Conservation (phyloP, 306 rosid genomes). For the Castanea mollissima region DNA sequence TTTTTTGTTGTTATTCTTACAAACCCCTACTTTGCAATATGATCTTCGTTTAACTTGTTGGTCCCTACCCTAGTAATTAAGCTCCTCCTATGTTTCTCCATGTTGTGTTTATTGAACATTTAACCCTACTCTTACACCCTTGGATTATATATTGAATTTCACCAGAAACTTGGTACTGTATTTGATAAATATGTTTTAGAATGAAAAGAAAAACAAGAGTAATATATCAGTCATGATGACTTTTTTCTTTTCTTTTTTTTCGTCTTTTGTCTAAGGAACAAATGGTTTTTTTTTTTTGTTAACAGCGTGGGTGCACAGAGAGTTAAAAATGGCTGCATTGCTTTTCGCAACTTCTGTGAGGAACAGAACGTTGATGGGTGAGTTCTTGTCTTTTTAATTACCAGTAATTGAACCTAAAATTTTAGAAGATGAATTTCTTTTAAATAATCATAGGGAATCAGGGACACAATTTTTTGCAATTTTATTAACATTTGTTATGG, state of each 20-base stretch:
- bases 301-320: slow-evolving; percentile 90
- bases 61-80: neutral
- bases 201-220: slow-evolving; percentile 4
- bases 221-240: neutral
- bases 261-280: slow-evolving; percentile 14
- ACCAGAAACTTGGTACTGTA: slow-evolving; percentile 1
- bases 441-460: too few species aligned
- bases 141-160: neutral
- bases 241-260: neutral
- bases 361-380: slow-evolving; percentile 79
- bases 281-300: slow-evolving; percentile 16
- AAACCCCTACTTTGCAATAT: neutral
- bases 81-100: neutral
- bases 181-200: neutral
- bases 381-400: slow-evolving; percentile 35
- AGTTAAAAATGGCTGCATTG: slow-evolving; percentile 79
- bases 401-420: neutral
- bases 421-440: neutral
- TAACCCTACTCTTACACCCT: neutral
- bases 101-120: neutral
- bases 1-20: neutral
- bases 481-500: too few species aligned
- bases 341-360: slow-evolving; percentile 82
- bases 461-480: too few species aligned
- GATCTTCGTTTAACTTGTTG: neutral